A percentile compares a stretch with the other conserved stretches of the same genome.
phyloP scores from a whole-genome alignment of 129 eudicot genomes.

The Helianthus annuus region HanXRQr2.0-SUNRISE NC_035434.2:10473929-10474428 shows the following conservation, averaged over 20 bases:
- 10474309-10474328: conserved; percentile 88
- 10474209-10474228: conserved; percentile 86
- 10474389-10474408: conserved; percentile 90
- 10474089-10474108: not conserved
- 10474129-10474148: conserved; percentile 11
- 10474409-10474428: conserved; percentile 91
- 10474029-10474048: not conserved
- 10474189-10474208: conserved; percentile 45
- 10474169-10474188: not conserved
- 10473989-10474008: too few relatives aligned
- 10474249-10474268: conserved; percentile 85
- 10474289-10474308: conserved; percentile 80
- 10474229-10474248: conserved; percentile 83
- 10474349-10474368: conserved; percentile 78
- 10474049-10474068: not conserved
- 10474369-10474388: conserved; percentile 81
- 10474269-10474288: conserved; percentile 79
- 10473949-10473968: too few relatives aligned
- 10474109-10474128: conserved; percentile 10
- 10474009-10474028: not conserved
- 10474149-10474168: not conserved
- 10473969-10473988: too few relatives aligned
- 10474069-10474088: not conserved
- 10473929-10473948: too few relatives aligned
- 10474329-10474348: conserved; percentile 75